phyloP scores from a whole-genome alignment of 192 early-diverging fungal genomes.

The Coemansia sp. region DNA sequence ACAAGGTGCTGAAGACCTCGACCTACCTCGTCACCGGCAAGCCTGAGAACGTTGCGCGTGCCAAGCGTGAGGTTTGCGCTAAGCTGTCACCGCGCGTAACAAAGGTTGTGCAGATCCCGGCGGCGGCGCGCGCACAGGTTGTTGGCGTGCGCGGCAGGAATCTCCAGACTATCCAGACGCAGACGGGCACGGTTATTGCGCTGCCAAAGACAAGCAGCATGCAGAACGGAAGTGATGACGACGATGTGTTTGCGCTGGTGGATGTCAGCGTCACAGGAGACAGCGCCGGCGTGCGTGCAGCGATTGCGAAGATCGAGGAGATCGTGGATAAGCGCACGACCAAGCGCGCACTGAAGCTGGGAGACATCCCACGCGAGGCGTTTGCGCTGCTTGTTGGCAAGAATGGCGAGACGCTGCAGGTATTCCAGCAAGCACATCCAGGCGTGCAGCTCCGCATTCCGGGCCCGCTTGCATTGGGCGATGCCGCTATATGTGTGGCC shows the following conservation, averaged over 20 bases:
- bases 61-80: constrained; percentile 76
- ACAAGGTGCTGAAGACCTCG: constrained; percentile 65
- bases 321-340: constrained; percentile 78
- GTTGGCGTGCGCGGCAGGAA: constrained; percentile 82
- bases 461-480: constrained; percentile 35
- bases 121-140: constrained; percentile 76
- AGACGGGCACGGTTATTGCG: constrained; percentile 74
- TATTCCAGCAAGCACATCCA: constrained; percentile 62
- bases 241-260: constrained; percentile 58
- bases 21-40: constrained; percentile 86
- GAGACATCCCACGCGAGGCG: constrained; percentile 66
- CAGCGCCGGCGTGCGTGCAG: constrained; percentile 74
- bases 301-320: constrained; percentile 80
- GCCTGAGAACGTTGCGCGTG: constrained; percentile 72
- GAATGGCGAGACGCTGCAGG: constrained; percentile 60
- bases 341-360: constrained; percentile 66
- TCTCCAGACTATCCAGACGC: constrained; percentile 70
- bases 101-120: constrained; percentile 67
- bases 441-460: constrained; percentile 81
- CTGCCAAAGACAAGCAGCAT: constrained; percentile 58
- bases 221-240: constrained; percentile 36
- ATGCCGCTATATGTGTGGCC: constrained; percentile 65
- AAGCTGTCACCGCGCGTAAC: constrained; percentile 69
- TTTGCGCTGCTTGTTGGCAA: constrained; percentile 85
- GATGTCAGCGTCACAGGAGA: constrained; percentile 82